Evolutionary conservation across 2,329 filamentous ascomycete genomes (phyloP).

Genomic region (Tolypocladium tundrense): DNA sequence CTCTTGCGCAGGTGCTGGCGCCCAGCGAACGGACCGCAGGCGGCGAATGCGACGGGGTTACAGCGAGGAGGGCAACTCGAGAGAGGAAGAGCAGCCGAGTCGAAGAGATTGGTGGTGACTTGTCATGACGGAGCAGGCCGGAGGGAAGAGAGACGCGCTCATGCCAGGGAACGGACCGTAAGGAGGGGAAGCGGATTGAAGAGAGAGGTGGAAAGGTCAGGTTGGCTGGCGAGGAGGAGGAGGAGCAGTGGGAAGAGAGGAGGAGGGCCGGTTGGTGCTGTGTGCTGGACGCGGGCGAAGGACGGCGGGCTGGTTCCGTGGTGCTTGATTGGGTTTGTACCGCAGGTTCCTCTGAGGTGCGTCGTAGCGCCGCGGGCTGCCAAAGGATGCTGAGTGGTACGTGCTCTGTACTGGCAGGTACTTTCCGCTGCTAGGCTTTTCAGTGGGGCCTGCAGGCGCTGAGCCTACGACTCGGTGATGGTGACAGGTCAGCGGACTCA

Average conservation of each 20-base stretch:
- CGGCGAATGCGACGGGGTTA: slow-evolving; percentile 7
- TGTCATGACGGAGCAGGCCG: slow-evolving; percentile 9
- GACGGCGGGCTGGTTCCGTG: slow-evolving; percentile 2
- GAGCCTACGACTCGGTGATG: not conserved
- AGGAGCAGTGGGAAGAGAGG: not conserved
- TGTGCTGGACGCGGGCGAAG: slow-evolving; percentile 2
- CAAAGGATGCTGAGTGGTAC: not conserved
- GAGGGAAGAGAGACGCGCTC: slow-evolving; percentile 3
- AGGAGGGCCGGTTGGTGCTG: slow-evolving; percentile 3
- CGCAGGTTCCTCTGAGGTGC: not conserved
- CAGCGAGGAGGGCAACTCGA: slow-evolving; percentile 2
- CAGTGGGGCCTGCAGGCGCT: not conserved
- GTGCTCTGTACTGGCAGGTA: not conserved
- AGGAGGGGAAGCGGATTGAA: not conserved
- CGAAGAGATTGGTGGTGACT: slow-evolving; percentile 2
- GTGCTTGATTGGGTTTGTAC: not conserved
- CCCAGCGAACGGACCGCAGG: not conserved
- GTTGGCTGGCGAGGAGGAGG: slow-evolving; percentile 1
- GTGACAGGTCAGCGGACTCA: not conserved
- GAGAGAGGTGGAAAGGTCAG: not conserved
- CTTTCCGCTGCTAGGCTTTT: not conserved
- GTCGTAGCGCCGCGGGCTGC: not conserved
- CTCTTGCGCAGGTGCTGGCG: slow-evolving; percentile 8
- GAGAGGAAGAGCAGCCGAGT: slow-evolving; percentile 2
- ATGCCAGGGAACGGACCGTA: slow-evolving; percentile 2